Base-by-base conservation (phyloP, 208 protist species). In the Leishmania martiniquensis region DNA sequence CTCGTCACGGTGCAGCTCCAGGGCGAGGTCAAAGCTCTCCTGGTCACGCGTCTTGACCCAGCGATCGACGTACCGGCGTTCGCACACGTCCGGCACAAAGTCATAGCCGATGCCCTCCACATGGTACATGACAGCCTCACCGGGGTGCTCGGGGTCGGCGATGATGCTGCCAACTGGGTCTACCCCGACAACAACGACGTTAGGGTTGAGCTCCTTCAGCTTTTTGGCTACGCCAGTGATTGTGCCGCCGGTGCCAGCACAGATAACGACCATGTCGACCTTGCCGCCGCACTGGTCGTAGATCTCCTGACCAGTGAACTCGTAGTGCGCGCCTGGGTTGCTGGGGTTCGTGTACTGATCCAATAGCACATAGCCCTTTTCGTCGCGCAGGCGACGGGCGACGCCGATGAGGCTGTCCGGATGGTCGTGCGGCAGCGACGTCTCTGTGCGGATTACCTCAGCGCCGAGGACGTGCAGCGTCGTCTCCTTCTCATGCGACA, bases 71-170 rank as follows among this genome's bases (percentile, higher is more conserved):
- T 96, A 88, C 47, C 89, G 47, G 49, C 93, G 88, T 68, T 98
- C 95, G 78, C 98, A 95, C 60, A 99, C 98, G n/a, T 92, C 87
- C 39, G 98, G 98, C 20, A 99, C 94, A 85, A 99, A 99, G 88
- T 99, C 98, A 85, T 99, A 99, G 70, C 99, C 99, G 82, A 99
- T 99, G 76, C 99, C 99, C 88, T 99, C 98, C 13, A 99, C 98
- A 62, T 98, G 85, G 84, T 99, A 99, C 39, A 93, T 66, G 52
- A 52, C 75, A 4, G 72, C 54, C 17, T 79, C 77, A 15, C 72
- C 76, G 1, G 78, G 73, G 74, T 85, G 74, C 62, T 96, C 95
- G 68, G 97, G 97, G 76, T 98, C 89, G 5, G 98, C 98, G 45
- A 99, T 88, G 72, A 99, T 93, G 71, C 97, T 99, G 70, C 98